These are phyloP conservation scores for Seiridium unicorne DNA, from an alignment of 2,329 filamentous ascomycete genomes.

Conservation along the genomic window DNA sequence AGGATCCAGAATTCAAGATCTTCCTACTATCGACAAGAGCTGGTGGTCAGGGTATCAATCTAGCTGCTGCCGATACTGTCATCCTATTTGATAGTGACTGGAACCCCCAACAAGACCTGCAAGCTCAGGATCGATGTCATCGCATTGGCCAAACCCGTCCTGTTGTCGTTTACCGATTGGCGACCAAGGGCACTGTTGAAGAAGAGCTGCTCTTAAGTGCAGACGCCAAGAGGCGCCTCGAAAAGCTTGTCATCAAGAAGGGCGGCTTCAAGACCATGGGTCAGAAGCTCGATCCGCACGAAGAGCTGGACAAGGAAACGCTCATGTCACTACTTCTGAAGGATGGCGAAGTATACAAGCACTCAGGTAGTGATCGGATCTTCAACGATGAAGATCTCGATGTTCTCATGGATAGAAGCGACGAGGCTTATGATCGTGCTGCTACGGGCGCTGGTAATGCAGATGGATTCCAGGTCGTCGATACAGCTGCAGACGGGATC, in stretches of 20 bases:
- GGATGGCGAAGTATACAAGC: constrained; percentile 67
- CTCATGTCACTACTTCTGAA: constrained; percentile 63
- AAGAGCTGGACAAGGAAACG: constrained; percentile 58
- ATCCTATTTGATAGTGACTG: constrained; percentile 88
- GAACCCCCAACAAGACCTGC: constrained; percentile 96
- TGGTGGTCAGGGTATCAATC: constrained; percentile 92
- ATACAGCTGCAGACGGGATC: constrained; percentile 63
- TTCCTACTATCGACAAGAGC: constrained; percentile 90
- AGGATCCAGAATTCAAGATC: constrained; percentile 62
- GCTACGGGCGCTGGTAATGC: constrained; percentile 76
- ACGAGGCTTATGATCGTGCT: constrained; percentile 65
- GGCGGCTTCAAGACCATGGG: constrained; percentile 74
- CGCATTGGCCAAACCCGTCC: constrained; percentile 91
- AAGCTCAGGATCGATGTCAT: constrained; percentile 93
- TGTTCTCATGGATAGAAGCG: constrained; percentile 71
- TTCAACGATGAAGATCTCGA: constrained; percentile 75
- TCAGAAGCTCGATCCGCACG: constrained; percentile 54
- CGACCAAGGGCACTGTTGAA: constrained; percentile 90
- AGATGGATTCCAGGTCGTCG: constrained; percentile 73
- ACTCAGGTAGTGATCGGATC: constrained; percentile 61
- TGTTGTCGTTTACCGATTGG: constrained; percentile 90
- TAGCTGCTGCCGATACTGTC: constrained; percentile 87
- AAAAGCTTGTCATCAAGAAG: constrained; percentile 95
- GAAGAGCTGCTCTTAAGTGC: constrained; percentile 83
- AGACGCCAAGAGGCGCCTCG: constrained; percentile 85